phyloP scores from a whole-genome alignment of 148 eudicot species.

The Vaccinium vitisidaea region DNA sequence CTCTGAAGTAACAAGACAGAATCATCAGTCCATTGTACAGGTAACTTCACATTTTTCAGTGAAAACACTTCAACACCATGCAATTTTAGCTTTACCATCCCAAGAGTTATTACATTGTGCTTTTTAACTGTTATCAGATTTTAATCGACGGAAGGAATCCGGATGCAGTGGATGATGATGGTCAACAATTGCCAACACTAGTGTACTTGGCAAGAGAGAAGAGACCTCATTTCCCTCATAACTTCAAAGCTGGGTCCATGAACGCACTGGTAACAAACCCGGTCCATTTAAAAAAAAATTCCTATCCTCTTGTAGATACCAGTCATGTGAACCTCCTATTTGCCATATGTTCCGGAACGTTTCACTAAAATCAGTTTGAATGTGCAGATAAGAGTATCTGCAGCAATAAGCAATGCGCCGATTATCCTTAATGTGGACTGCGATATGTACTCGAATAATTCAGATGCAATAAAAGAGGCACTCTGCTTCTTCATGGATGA shows the following conservation, averaged over 20 bases:
- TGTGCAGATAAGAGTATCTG: conserved; percentile 47
- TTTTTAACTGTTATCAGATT: conserved; percentile 26
- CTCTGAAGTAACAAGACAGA: conserved; percentile 30
- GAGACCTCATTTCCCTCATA: conserved; percentile 37
- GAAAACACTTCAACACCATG: neutral
- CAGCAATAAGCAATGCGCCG: conserved; percentile 43
- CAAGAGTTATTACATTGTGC: neutral
- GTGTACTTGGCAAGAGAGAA: conserved; percentile 52
- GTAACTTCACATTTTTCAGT: neutral
- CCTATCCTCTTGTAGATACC: neutral
- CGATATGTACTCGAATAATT: conserved; percentile 46
- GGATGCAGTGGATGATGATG: conserved; percentile 29
- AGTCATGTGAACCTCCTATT: neutral
- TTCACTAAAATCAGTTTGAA: neutral
- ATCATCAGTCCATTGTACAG: conserved; percentile 50
- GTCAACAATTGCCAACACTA: conserved; percentile 37
- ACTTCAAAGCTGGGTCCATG: conserved; percentile 56
- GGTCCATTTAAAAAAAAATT: neutral
- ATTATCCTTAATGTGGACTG: conserved; percentile 46
- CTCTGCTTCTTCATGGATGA: conserved; percentile 48
- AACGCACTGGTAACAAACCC: conserved; percentile 31
- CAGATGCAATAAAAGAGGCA: conserved; percentile 37
- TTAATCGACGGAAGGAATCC: conserved; percentile 38
- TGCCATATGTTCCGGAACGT: no score
- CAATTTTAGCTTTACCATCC: neutral